These are phyloP conservation scores for Tylopilus sp. DNA, from an alignment of 1,284 basidiomycete species.

Conservation along the genomic window DNA sequence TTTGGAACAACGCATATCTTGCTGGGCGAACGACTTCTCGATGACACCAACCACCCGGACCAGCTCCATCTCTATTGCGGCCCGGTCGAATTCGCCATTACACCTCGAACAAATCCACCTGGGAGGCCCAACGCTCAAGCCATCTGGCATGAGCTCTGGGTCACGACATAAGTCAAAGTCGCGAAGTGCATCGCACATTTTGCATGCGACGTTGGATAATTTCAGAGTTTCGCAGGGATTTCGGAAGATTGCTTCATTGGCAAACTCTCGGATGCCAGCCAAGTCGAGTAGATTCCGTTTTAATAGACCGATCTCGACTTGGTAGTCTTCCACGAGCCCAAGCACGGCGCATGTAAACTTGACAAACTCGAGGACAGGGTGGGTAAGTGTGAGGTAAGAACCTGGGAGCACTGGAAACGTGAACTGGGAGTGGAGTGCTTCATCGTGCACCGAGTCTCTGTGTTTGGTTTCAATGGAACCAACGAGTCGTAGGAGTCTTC, in stretches of 20 bases:
- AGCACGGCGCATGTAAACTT: conserved; percentile 87
- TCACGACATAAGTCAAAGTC: conserved; percentile 97
- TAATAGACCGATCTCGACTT: conserved; percentile 83
- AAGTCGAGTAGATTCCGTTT: conserved; percentile 89
- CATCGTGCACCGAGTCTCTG: conserved; percentile 56
- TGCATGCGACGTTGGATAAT: conserved; percentile 85
- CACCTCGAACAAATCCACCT: conserved; percentile 71
- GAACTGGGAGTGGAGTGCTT: conserved; percentile 57
- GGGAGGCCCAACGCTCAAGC: conserved; percentile 41
- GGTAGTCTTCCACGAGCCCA: conserved; percentile 69
- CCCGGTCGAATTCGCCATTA: conserved; percentile 82
- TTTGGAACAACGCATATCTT: conserved; percentile 83
- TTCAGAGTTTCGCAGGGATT: conserved; percentile 93
- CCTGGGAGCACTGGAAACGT: conserved; percentile 87
- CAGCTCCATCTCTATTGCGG: conserved; percentile 80
- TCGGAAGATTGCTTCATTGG: conserved; percentile 75
- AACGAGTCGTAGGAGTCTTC: conserved; percentile 74
- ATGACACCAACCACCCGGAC: conserved; percentile 72
- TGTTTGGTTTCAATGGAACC: conserved; percentile 64
- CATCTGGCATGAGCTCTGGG: conserved; percentile 70
- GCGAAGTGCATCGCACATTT: conserved; percentile 81
- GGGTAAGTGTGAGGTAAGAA: conserved; percentile 68
- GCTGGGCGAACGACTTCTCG: conserved; percentile 77
- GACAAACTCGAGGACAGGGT: conserved; percentile 85
- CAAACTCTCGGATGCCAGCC: conserved; percentile 85